A percentile compares a stretch with the other conserved stretches of the same genome.
Evolutionary conservation across 2,329 filamentous ascomycete genomes (phyloP).

Genomic region (Neonectria punicea): DNA sequence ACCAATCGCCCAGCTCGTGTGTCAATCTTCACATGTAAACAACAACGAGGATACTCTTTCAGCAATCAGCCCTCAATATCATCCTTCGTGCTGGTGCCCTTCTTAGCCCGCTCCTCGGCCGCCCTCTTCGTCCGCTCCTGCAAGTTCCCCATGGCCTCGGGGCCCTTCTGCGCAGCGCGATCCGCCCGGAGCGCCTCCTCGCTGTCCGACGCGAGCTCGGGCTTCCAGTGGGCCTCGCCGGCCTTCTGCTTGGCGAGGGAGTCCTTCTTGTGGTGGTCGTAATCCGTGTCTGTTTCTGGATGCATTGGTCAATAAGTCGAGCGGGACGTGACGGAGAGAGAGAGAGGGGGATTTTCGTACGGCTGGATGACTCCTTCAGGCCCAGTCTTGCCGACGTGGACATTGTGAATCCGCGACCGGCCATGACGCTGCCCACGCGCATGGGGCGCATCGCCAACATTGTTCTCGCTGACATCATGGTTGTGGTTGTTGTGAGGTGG

Average conservation of each 20-base stretch:
- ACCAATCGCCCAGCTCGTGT: background rate
- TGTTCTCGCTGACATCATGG: conserved; percentile 39
- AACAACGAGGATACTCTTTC: background rate
- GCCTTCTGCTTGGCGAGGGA: conserved; percentile 73
- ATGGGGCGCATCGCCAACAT: conserved; percentile 40
- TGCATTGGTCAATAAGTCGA: background rate
- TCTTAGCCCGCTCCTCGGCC: conserved; percentile 58
- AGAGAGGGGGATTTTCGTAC: conserved; percentile 36
- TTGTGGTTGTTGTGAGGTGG: conserved; percentile 10
- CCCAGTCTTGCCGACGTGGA: conserved; percentile 44
- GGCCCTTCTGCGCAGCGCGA: conserved; percentile 49
- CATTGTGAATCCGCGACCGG: conserved; percentile 41
- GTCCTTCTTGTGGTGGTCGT: conserved; percentile 70
- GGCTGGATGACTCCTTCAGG: conserved; percentile 52
- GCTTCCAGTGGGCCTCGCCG: conserved; percentile 80
- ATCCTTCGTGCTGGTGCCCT: conserved; percentile 60
- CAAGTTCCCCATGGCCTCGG: conserved; percentile 58
- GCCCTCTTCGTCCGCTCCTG: conserved; percentile 68
- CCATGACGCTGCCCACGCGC: conserved; percentile 32
- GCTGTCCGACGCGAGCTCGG: conserved; percentile 79
- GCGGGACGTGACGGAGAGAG: background rate
- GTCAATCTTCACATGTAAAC: background rate
- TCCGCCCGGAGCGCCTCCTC: conserved; percentile 82
- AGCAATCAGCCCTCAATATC: conserved; percentile 48
- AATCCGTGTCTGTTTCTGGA: conserved; percentile 52